These are phyloP conservation scores for Ascochyta rabiei DNA, from an alignment of 2,329 filamentous ascomycete genomes.

Conservation along the genomic window DNA sequence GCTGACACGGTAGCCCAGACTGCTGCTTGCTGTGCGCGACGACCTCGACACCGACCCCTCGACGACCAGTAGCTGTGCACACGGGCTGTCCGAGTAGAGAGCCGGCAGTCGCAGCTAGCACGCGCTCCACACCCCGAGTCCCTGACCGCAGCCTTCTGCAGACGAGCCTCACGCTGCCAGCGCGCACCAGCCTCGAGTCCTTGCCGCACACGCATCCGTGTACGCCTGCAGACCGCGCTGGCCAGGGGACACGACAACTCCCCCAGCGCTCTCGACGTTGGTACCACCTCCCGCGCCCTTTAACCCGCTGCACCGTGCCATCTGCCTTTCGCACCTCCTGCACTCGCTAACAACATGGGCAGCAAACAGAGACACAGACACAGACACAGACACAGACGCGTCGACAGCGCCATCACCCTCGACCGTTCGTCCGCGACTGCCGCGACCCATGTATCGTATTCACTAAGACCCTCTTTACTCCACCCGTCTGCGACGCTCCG, in stretches of 20 bases:
- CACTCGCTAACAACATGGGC: slow-evolving; percentile 42
- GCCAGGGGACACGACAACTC: slow-evolving; percentile 33
- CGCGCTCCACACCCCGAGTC: slow-evolving; percentile 23
- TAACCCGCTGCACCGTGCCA: slow-evolving; percentile 25
- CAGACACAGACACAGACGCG: slow-evolving; percentile 22
- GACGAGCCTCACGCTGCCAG: slow-evolving; percentile 22
- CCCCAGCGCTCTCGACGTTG: slow-evolving; percentile 38
- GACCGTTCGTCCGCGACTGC: slow-evolving; percentile 17
- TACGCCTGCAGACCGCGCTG: slow-evolving; percentile 38
- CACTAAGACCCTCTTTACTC: slow-evolving; percentile 24
- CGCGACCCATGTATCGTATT: slow-evolving; percentile 36
- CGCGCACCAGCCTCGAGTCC: slow-evolving; percentile 31
- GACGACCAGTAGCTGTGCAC: not conserved
- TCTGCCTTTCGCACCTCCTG: slow-evolving; percentile 14
- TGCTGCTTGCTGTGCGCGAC: slow-evolving; percentile 27
- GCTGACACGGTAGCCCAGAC: slow-evolving; percentile 41
- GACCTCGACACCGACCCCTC: slow-evolving; percentile 19
- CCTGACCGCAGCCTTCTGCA: slow-evolving; percentile 28
- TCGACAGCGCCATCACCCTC: slow-evolving; percentile 22
- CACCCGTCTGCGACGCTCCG: slow-evolving; percentile 26
- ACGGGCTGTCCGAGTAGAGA: slow-evolving; percentile 5
- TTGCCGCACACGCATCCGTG: slow-evolving; percentile 37
- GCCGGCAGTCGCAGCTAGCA: slow-evolving; percentile 24
- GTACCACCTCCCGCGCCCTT: slow-evolving; percentile 40
- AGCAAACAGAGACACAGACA: slow-evolving; percentile 26